Evolutionary conservation across 257 asterid genomes (phyloP), one percentile per base, ranked within the genome.

Genomic region (Linaria vulgaris): DNA sequence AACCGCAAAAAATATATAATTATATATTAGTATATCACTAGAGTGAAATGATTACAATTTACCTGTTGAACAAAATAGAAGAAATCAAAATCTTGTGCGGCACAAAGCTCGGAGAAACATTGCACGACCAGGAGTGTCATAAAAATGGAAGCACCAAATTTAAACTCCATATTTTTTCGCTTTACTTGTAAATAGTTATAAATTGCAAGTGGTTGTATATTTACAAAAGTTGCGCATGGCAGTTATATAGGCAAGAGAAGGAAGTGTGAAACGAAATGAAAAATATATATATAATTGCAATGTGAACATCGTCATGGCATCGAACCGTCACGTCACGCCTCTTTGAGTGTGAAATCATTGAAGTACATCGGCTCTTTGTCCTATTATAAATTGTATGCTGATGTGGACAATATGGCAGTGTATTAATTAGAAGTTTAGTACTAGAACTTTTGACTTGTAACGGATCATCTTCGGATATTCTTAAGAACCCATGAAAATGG

Each of bases 41-140:
- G 38, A 39, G 0, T 15, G 20, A 12, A 3, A 30, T 1, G n/a
- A n/a, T n/a, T n/a, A 15, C 21, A 11, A 31, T 3, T 52, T 12
- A 86, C 96, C 95, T 88, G 96, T 59, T 81, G 89, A 66, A 89
- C 96, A 61, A 89, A 89, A 39, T 89, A 86, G 75, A 84, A 89
- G 77, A 89, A 89, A 64, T 89, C 97, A 20, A 84, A 89, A 71
- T 58, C 79, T 70, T 81, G 81, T 5, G 86, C 88, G 4, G 51
- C 64, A n/a, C 63, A 51, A 22, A 76, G 30, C 43, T 49, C 68
- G 0, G 62, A 46, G 8, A 84, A 63, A 43, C 74, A 78, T n/a
- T 84, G 88, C 19, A 84, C 30, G 25, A 89, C 19, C 38, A 84
- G 20, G 16, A 82, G 43, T 12, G 52, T 80, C 21, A 70, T 53